These are phyloP conservation scores for Fusarium sp. DNA, from an alignment of 2,329 filamentous ascomycete species.

Conservation along the genomic window DNA sequence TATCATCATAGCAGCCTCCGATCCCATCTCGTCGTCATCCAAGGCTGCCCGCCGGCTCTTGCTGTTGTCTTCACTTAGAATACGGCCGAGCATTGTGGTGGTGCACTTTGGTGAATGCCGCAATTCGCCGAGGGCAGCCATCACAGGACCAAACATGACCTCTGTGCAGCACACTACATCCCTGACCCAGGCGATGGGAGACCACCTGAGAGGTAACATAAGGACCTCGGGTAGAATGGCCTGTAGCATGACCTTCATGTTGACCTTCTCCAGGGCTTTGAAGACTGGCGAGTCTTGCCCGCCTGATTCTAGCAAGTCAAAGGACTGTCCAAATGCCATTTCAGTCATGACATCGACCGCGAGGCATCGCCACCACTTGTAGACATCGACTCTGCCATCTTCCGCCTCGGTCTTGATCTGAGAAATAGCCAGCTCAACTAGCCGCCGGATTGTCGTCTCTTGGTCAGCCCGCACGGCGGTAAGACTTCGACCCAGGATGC, in stretches of 20 bases:
- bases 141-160: neutral
- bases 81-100: neutral
- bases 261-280: neutral
- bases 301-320: neutral
- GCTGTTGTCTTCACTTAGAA: neutral
- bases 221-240: neutral
- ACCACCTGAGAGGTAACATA: neutral
- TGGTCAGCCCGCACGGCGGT: neutral
- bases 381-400: neutral
- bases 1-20: neutral
- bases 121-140: neutral
- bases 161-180: neutral
- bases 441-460: neutral
- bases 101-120: neutral
- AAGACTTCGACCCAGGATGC: neutral
- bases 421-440: neutral
- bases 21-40: neutral
- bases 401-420: neutral
- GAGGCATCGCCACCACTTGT: slow-evolving; percentile 2
- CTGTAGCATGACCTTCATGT: neutral
- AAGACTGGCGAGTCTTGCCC: neutral
- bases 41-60: neutral
- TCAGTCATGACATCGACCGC: neutral
- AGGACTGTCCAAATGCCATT: neutral
- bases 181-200: neutral